These are phyloP conservation scores for Falciphora oryzae DNA, from an alignment of 2,329 filamentous ascomycete genomes.

Conservation along the genomic window DNA sequence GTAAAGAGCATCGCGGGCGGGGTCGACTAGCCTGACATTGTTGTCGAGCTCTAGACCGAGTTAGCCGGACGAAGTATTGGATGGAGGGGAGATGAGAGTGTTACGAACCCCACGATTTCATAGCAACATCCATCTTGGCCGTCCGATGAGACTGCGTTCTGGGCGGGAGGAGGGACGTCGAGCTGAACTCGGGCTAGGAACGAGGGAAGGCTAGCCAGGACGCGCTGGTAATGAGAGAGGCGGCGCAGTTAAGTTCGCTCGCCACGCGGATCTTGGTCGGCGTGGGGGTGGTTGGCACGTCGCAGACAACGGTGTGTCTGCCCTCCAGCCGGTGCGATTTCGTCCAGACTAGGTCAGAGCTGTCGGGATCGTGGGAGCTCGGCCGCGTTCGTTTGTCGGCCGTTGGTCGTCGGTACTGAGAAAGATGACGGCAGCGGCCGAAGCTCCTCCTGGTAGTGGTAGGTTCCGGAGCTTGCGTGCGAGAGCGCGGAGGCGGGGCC, in stretches of 20 bases:
- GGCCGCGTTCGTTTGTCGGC: no score
- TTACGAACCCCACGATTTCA: conserved; percentile 54
- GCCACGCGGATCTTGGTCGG: no score
- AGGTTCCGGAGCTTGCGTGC: neutral
- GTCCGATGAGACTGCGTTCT: neutral
- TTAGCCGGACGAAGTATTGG: neutral
- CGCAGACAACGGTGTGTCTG: no score
- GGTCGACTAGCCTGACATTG: conserved; percentile 75
- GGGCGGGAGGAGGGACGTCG: neutral
- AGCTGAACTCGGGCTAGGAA: no score
- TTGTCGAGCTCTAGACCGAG: conserved; percentile 74
- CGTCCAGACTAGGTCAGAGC: no score
- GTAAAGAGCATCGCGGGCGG: conserved; percentile 86
- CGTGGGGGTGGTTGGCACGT: no score
- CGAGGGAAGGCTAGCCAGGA: no score
- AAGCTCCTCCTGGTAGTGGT: neutral
- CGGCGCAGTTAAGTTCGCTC: no score
- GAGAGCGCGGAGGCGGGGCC: neutral
- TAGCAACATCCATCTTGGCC: conserved; percentile 46
- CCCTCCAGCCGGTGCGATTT: no score
- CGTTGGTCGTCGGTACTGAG: no score
- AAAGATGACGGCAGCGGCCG: neutral
- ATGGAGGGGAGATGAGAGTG: neutral
- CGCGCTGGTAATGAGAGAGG: no score
- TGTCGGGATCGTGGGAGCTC: no score